Evolutionary conservation across 441 rosid species (phyloP).

Genomic region (Eruca vesicaria): DNA sequence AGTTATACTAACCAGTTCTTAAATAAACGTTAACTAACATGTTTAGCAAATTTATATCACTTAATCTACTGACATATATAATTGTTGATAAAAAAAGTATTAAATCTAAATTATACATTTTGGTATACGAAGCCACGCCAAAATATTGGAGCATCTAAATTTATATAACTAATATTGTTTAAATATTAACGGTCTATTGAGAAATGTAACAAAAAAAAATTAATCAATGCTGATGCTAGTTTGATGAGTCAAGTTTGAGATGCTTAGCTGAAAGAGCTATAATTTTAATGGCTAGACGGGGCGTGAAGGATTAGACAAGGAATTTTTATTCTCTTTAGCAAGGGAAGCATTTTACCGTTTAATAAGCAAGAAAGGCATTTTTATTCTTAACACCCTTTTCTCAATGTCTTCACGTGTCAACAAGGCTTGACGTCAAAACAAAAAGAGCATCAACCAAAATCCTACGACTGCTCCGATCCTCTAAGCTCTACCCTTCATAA

Average conservation of each 20-base stretch:
- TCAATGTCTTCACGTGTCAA: constrained; percentile 4
- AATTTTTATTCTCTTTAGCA: constrained; percentile 1
- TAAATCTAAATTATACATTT: too few relatives aligned
- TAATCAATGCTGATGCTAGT: too few relatives aligned
- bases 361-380: constrained; percentile 25
- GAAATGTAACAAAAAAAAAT: too few relatives aligned
- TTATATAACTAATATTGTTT: too few relatives aligned
- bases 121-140: too few relatives aligned
- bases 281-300: constrained; percentile 26
- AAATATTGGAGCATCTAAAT: too few relatives aligned
- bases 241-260: not conserved
- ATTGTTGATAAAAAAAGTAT: too few relatives aligned
- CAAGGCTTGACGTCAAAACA: not conserved
- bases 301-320: constrained; percentile 38
- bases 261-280: not conserved
- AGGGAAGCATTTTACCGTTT: constrained; percentile 29
- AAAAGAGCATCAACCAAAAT: constrained; percentile 17
- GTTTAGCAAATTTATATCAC: too few relatives aligned
- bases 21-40: too few relatives aligned
- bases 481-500: not conserved
- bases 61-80: too few relatives aligned
- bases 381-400: constrained; percentile 16
- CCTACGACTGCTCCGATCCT: constrained; percentile 1
- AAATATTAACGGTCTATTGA: too few relatives aligned
- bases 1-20: too few relatives aligned